A percentile compares a stretch with the other conserved stretches of the same genome.
Evolutionary conservation across 129 eudicot species (phyloP).

Genomic region (Mikania micrantha): DNA sequence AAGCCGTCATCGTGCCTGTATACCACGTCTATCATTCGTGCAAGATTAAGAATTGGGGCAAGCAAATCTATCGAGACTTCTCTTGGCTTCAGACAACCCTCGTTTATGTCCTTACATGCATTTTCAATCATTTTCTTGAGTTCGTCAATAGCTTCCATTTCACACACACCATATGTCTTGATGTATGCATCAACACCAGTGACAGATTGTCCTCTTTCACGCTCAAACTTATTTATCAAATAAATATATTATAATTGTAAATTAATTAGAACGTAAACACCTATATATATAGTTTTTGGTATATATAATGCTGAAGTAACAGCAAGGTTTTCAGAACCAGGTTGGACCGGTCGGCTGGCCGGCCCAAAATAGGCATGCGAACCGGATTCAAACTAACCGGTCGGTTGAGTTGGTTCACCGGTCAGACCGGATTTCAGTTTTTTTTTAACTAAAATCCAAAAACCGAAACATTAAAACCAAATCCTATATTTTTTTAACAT

Average conservation of each 20-base stretch:
- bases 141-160: constrained; percentile 12
- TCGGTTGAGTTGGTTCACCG: too few relatives aligned
- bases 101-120: constrained; percentile 25
- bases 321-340: too few relatives aligned
- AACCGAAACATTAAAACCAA: too few relatives aligned
- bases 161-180: constrained; percentile 10
- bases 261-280: too few relatives aligned
- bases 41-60: constrained; percentile 19
- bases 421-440: too few relatives aligned
- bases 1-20: constrained; percentile 19
- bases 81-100: constrained; percentile 23
- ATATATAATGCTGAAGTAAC: too few relatives aligned
- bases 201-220: constrained; percentile 21
- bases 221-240: constrained; percentile 10
- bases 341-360: too few relatives aligned
- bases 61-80: constrained; percentile 18
- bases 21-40: constrained; percentile 18
- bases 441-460: too few relatives aligned
- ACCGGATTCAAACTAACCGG: too few relatives aligned
- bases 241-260: not conserved
- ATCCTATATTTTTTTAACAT: too few relatives aligned
- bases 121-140: constrained; percentile 21
- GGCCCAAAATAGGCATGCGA: too few relatives aligned
- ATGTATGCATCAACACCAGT: constrained; percentile 18
- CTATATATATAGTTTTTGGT: too few relatives aligned